These are phyloP conservation scores for Nepenthes mirabilis DNA, from an alignment of 148 eudicot species.

Conservation along the genomic window DNA sequence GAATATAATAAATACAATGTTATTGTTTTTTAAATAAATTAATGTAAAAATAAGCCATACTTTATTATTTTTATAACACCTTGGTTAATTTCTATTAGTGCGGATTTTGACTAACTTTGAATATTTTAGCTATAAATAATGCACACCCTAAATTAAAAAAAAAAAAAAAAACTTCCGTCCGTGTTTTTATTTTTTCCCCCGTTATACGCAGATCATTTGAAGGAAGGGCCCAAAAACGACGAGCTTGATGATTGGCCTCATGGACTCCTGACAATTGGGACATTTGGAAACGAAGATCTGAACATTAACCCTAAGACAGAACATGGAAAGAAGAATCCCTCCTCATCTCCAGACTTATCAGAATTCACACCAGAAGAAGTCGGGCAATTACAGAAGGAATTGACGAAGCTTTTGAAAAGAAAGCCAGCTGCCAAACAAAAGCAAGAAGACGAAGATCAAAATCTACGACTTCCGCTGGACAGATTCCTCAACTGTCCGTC, in stretches of 20 bases:
- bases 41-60: too few relatives aligned
- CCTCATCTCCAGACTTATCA: conserved; percentile 62
- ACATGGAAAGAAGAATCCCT: conserved; percentile 26
- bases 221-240: conserved; percentile 52
- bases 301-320: conserved; percentile 26
- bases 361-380: conserved; percentile 95
- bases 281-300: conserved; percentile 57
- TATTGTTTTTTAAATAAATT: too few relatives aligned
- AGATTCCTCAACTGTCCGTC: conserved; percentile 98
- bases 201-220: conserved; percentile 27
- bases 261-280: conserved; percentile 78
- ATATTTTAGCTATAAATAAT: too few relatives aligned
- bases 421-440: conserved; percentile 30
- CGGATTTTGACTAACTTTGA: too few relatives aligned
- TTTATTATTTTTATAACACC: too few relatives aligned
- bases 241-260: conserved; percentile 90
- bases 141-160: too few relatives aligned
- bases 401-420: conserved; percentile 50
- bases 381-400: conserved; percentile 64
- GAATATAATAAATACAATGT: too few relatives aligned
- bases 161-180: too few relatives aligned
- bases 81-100: too few relatives aligned
- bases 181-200: too few relatives aligned
- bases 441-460: conserved; percentile 25
- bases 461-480: conserved; percentile 67